Evolutionary conservation across 1,139 yeast species (phyloP).

Genomic region (Kazachstania sp.): DNA sequence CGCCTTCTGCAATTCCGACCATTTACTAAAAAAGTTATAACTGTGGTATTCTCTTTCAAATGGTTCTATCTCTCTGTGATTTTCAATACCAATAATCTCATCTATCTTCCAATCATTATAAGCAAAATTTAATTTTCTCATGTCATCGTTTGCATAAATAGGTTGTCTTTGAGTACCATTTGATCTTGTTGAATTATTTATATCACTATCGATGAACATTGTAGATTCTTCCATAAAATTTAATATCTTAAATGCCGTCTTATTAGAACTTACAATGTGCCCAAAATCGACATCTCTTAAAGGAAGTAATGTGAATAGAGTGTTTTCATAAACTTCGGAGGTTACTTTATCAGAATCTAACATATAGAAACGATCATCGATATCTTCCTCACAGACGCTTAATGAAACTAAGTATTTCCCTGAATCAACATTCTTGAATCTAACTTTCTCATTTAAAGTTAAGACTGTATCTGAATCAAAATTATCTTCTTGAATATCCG

Average conservation of each 20-base stretch:
- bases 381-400: background rate
- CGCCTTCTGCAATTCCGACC: conserved; percentile 76
- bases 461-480: conserved; percentile 39
- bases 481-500: conserved; percentile 29
- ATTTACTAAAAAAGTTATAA: conserved; percentile 66
- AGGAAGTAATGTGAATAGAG: conserved; percentile 68
- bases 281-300: conserved; percentile 43
- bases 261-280: conserved; percentile 59
- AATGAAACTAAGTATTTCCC: conserved; percentile 46
- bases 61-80: conserved; percentile 52
- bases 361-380: background rate
- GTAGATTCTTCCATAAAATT: background rate
- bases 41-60: conserved; percentile 25
- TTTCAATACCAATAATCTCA: conserved; percentile 42
- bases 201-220: background rate
- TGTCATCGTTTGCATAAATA: background rate
- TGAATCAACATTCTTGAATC: conserved; percentile 75
- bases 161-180: background rate
- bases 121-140: conserved; percentile 8
- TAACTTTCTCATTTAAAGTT: conserved; percentile 54
- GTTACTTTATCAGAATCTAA: background rate
- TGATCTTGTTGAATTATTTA: background rate
- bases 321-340: conserved; percentile 49
- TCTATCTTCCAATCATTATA: conserved; percentile 74
- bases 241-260: conserved; percentile 55